Evolutionary conservation across 495 filamentous ascomycete species (phyloP).

Genomic region (Parmelia sp.): DNA sequence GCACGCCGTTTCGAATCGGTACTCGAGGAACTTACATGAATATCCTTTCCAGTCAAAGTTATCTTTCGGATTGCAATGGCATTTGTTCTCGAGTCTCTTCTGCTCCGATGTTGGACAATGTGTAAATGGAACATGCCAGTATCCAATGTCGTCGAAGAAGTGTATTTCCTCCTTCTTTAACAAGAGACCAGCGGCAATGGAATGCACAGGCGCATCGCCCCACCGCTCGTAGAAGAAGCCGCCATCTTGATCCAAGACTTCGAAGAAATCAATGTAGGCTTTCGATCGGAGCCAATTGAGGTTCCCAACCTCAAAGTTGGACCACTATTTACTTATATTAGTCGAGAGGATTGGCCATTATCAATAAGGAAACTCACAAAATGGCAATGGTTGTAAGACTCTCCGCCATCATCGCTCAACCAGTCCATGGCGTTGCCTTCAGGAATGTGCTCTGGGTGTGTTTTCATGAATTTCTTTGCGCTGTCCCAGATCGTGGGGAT

Average conservation of each 20-base stretch:
- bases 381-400: slow-evolving; percentile 93
- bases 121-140: slow-evolving; percentile 98
- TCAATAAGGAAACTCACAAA: slow-evolving; percentile 58
- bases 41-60: slow-evolving; percentile 99
- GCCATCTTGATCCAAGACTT: slow-evolving; percentile 69
- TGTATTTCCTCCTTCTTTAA: slow-evolving; percentile 89
- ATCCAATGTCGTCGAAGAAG: slow-evolving; percentile 98
- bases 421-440: slow-evolving; percentile 83
- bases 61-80: slow-evolving; percentile 87
- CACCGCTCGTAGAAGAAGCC: slow-evolving; percentile 93
- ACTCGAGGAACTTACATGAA: slow-evolving; percentile 60
- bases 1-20: background rate
- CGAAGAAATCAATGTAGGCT: slow-evolving; percentile 75
- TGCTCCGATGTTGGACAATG: slow-evolving; percentile 91
- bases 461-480: slow-evolving; percentile 81
- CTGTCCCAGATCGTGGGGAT: slow-evolving; percentile 95
- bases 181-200: slow-evolving; percentile 82
- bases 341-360: background rate
- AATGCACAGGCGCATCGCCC: slow-evolving; percentile 89
- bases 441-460: slow-evolving; percentile 80
- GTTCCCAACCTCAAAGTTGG: slow-evolving; percentile 85
- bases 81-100: slow-evolving; percentile 70
- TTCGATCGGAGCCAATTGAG: slow-evolving; percentile 77
- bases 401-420: slow-evolving; percentile 82
- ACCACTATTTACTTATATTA: slow-evolving; percentile 53